Evolutionary conservation across 495 filamentous ascomycete genomes (phyloP), one percentile per base, ranked within the genome.

Genomic region (Ramalina peruviana): DNA sequence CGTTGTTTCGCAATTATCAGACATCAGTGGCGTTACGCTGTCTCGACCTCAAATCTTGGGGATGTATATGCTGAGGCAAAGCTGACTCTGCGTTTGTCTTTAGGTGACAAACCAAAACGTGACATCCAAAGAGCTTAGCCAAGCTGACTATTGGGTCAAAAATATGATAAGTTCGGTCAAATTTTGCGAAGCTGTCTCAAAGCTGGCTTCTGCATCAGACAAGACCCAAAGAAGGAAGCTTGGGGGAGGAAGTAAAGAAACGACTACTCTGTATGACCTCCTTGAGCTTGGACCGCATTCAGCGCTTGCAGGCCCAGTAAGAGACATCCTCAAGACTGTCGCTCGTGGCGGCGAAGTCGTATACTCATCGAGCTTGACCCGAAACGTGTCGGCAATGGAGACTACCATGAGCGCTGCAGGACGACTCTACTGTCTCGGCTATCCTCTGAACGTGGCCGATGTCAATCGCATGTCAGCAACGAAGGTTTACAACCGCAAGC

Each of bases 261-360:
- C 76, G 20, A 27, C 42, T n/a, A 40, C 38, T 16, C 27, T 62
- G 25, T 37, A 58, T 50, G 54, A 64, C 0, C 54, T 83, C 5
- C 5, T 79, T 6, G 77, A 79, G 45, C 49, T 79, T 40, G 77
- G 75, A 0, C 74, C 75, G 0, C 77, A 80, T 47, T 67, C 73
- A 1, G 67, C 75, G 1, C 60, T 79, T 11, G 68, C 70, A 46
- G 66, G 72, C 1, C 80, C 81, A 13, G 60, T 83, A 15, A 69
- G 68, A 56, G 69, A 81, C 37, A 76, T 72, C 16, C 25, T 53
- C 6, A 42, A 33, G 12, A 33, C 11, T 20, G 13, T 17, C 5
- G 30, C 38, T 46, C 25, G 37, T 43, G 41, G 43, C 6, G 3
- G 10, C 13, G n/a, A 37, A 15, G n/a, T 56, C 6, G 9, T 23